Base-by-base conservation (phyloP, 2,329 filamentous ascomycete species). In the Cytospora chrysosperma region DNA sequence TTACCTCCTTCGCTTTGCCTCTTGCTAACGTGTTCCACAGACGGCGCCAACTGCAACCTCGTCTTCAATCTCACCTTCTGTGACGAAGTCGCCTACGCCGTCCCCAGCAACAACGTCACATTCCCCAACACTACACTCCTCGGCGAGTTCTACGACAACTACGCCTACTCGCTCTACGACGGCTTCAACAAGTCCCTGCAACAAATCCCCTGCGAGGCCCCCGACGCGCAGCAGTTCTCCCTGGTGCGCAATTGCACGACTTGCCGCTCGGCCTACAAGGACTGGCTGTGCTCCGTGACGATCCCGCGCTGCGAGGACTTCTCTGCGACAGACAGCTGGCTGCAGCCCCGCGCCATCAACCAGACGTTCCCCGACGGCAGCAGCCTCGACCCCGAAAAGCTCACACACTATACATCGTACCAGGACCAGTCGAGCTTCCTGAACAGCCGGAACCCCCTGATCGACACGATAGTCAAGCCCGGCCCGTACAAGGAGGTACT, bases 401-500 rank as follows among this genome's bases (percentile, higher is more conserved):
- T 77, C 13, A 68, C 58, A 6, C 61, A 34, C 15, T 66, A 55
- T 40, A 17, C 40, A 2, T 64, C 63, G 3, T 71, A 67, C n/a
- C 68, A 72, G 26, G 63, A 70, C 5, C 68, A 74, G 13, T 73
- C 69, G 1, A 73, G 70, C 24, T 78, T 81, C 4, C 78, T 77
- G 59, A 75, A 78, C 10, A 91, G 89, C 15, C 85, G 93, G 21
- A 94, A 92, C 70, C 72, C 82, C 0, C 77, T 85, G 55, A 95
- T 98, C 69, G 93, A 97, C 71, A 70, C 79, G 2, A 68, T 78
- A 1, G 86, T 98, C 64, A 76, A 82, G 66, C 93, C 95, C 0
- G 95, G 95, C 0, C 95, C 95, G 0, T 98, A 99, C 77, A 96
- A 93, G 73, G 95, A 99, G 78, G 80, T 98, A 24, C 79, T 97